Evolutionary conservation across 257 asterid genomes (phyloP).

Genomic region (Echites panduratus): DNA sequence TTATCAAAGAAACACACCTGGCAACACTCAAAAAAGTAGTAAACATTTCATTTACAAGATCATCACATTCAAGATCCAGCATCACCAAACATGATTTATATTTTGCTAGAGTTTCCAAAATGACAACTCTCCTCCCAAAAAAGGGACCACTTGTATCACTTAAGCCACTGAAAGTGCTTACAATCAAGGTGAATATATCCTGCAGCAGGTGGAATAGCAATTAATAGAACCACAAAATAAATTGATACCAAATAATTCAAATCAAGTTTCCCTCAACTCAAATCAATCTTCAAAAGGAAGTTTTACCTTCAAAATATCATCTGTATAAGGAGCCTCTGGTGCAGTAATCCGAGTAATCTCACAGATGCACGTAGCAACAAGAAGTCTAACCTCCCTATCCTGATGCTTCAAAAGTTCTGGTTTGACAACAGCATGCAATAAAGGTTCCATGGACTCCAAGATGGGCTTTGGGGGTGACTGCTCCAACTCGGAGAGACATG

Average conservation of each 20-base stretch:
- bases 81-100: slow-evolving; percentile 93
- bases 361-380: slow-evolving; percentile 90
- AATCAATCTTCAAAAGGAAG: neutral
- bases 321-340: slow-evolving; percentile 91
- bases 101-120: slow-evolving; percentile 91
- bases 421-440: slow-evolving; percentile 65
- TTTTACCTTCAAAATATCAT: slow-evolving; percentile 75
- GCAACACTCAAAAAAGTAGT: slow-evolving; percentile 65
- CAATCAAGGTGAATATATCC: slow-evolving; percentile 87
- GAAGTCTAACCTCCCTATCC: slow-evolving; percentile 86
- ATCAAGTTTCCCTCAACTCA: neutral
- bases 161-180: slow-evolving; percentile 86
- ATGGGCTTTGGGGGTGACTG: slow-evolving; percentile 77
- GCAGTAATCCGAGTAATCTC: slow-evolving; percentile 98
- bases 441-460: slow-evolving; percentile 78
- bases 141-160: slow-evolving; percentile 64
- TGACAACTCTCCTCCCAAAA: slow-evolving; percentile 88
- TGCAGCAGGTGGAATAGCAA: slow-evolving; percentile 35
- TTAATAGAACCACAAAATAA: slow-evolving; percentile 19
- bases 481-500: slow-evolving; percentile 77
- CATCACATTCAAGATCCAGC: slow-evolving; percentile 98
- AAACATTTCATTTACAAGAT: slow-evolving; percentile 85
- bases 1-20: slow-evolving; percentile 42
- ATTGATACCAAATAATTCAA: slow-evolving; percentile 7
- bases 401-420: slow-evolving; percentile 91